Conservation (phyloP, 2,329 filamentous ascomycete species). For the Tricladium varicosporioides region DNA sequence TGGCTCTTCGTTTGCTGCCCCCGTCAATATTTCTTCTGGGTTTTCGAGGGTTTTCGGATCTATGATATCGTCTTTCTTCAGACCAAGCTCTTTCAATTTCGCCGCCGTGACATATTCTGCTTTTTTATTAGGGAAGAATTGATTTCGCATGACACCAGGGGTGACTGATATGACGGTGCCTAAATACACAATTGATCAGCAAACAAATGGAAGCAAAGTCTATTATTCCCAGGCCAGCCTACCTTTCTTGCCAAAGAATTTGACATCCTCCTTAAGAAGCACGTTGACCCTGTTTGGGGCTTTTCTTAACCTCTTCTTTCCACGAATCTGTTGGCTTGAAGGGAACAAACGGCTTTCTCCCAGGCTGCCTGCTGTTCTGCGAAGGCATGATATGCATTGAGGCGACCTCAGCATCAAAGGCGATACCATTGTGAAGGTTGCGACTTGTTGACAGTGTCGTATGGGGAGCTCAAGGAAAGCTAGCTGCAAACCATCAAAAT, state of each 20-base stretch:
- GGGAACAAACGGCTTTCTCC: slow-evolving; percentile 19
- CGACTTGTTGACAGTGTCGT: slow-evolving; percentile 6
- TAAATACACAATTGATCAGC: slow-evolving; percentile 28
- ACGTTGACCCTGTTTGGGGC: slow-evolving; percentile 42
- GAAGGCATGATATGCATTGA: slow-evolving; percentile 31
- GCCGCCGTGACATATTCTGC: slow-evolving; percentile 50
- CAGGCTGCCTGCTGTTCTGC: slow-evolving; percentile 26
- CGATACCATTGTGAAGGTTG: slow-evolving; percentile 27
- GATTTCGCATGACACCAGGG: slow-evolving; percentile 53
- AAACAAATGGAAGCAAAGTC: not conserved
- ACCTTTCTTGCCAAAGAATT: slow-evolving; percentile 49
- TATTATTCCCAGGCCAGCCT: not conserved
- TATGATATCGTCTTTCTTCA: slow-evolving; percentile 40
- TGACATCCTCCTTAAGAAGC: slow-evolving; percentile 49
- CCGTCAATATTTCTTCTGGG: slow-evolving; percentile 8
- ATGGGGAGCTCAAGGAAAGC: not conserved
- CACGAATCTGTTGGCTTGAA: slow-evolving; percentile 38
- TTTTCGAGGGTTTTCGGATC: slow-evolving; percentile 35
- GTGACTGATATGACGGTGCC: slow-evolving; percentile 51
- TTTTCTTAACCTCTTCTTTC: slow-evolving; percentile 44
- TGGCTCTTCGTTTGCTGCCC: slow-evolving; percentile 8
- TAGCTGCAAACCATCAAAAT: not conserved
- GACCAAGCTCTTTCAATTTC: slow-evolving; percentile 44
- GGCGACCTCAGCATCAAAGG: slow-evolving; percentile 26
- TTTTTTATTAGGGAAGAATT: slow-evolving; percentile 48